Conservation (phyloP, 1,284 basidiomycete species). For the Moesziomyces aphidis region DNA sequence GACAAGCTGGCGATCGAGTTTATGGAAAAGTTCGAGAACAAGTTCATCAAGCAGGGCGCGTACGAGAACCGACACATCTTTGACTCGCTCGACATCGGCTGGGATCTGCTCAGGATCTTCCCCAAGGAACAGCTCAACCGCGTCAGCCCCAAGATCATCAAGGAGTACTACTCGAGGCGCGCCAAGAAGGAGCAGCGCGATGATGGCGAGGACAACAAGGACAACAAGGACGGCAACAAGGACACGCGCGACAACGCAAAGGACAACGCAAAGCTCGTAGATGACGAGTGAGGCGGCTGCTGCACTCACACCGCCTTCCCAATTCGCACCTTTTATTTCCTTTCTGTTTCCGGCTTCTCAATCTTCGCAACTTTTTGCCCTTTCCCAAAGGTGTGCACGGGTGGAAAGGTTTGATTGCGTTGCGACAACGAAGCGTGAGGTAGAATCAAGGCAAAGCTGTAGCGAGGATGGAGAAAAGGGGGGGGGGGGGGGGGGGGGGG, state of each 20-base stretch:
- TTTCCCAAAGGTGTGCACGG: no score
- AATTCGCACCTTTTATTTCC: background rate
- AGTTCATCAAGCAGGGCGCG: constrained; percentile 74
- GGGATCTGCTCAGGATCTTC: constrained; percentile 97
- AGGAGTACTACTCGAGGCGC: constrained; percentile 65
- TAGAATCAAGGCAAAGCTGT: no score
- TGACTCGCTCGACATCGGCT: constrained; percentile 96
- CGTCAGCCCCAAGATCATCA: constrained; percentile 67
- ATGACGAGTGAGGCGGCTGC: constrained; percentile 27
- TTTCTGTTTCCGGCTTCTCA: no score
- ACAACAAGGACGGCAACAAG: constrained; percentile 45
- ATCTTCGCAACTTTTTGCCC: no score
- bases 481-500: no score
- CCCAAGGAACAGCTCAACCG: constrained; percentile 98
- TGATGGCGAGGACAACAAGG: constrained; percentile 14
- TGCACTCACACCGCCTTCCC: background rate
- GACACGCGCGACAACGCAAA: constrained; percentile 35
- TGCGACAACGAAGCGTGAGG: no score
- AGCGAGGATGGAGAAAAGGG: no score
- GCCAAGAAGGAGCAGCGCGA: constrained; percentile 45
- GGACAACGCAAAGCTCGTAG: constrained; percentile 38
- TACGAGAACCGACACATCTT: constrained; percentile 98
- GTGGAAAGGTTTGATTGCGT: no score
- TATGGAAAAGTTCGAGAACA: constrained; percentile 65
- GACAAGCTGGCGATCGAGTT: constrained; percentile 72